Evolutionary conservation across 1,139 yeast species (phyloP), one percentile per base, ranked within the genome.

Genomic region (Geotrichum candidum): DNA sequence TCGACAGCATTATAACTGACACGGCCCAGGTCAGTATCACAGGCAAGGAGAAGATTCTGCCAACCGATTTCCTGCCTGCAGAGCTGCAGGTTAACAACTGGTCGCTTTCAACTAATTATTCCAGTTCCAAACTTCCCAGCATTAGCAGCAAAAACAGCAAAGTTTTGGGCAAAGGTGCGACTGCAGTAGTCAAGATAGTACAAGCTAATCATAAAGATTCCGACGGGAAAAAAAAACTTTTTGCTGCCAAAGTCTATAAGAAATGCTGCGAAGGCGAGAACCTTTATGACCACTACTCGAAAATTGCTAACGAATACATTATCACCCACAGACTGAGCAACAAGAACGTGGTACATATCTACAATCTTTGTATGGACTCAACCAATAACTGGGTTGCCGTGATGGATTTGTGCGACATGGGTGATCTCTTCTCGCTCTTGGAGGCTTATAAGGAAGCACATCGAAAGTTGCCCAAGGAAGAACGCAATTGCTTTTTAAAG

Each of bases 331-430:
- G 88, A 0, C 73, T 90, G 65, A 82, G 85, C 63, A 87, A 85
- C 70, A 84, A 87, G 63, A 88, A 90, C 66, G 82, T 90, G 35
- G 83, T 87, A 46, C 81, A 82, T 65, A 84, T 90, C 2, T 78
- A 86, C 46, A 96, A 89, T 72, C 76, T 90, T 61, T 68, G 73
- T 57, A 59, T 69, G 35, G 70, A 68, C 51, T 64, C 66, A 23
- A 61, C 63, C 27, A 70, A 69, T 50, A 63, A 69, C n/a, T 84
- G 87, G 66, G 84, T 88, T 68, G 82, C 86, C 53, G 87, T 88
- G n/a, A 84, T 87, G 89, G 90, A 86, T 68, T 86, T 84, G 69
- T 84, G 90, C 61, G 82, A 86, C 1, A 87, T 90, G 58, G 94
- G 95, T 48, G 91, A 88, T 72, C 75, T 88, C 50, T 87, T 81